Percentiles rank a stretch among this genome's conserved stretches.
Conservation (phyloP, 1,284 basidiomycete species). For the Vanrija sp. region DNA sequence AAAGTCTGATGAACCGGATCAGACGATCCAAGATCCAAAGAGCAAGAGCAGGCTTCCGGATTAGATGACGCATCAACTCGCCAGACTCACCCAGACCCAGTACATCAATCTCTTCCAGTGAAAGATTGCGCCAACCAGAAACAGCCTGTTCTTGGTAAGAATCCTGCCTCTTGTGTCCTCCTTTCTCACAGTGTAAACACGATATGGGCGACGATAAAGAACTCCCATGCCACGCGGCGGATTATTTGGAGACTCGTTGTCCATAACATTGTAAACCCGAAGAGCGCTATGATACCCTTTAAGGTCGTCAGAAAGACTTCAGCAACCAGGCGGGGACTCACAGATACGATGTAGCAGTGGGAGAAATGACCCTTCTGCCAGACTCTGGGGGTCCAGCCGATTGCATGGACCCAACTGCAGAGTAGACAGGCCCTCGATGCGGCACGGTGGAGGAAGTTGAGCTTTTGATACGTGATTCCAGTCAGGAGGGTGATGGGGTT, state of each 20-base stretch:
- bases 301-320: neutral
- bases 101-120: slow-evolving; percentile 36
- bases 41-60: slow-evolving; percentile 28
- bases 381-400: slow-evolving; percentile 29
- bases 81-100: slow-evolving; percentile 35
- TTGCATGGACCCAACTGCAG: slow-evolving; percentile 38
- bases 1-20: slow-evolving; percentile 54
- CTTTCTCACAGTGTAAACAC: slow-evolving; percentile 46
- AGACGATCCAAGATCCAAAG: slow-evolving; percentile 58
- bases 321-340: slow-evolving; percentile 5
- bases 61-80: neutral
- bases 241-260: slow-evolving; percentile 50
- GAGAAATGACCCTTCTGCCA: slow-evolving; percentile 13
- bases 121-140: slow-evolving; percentile 36
- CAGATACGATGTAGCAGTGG: slow-evolving; percentile 24
- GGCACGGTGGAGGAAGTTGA: slow-evolving; percentile 51
- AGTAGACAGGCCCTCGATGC: slow-evolving; percentile 41
- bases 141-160: slow-evolving; percentile 20
- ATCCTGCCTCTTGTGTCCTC: neutral
- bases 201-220: slow-evolving; percentile 56
- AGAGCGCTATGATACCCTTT: slow-evolving; percentile 31
- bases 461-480: slow-evolving; percentile 50
- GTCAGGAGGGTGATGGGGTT: slow-evolving; percentile 44
- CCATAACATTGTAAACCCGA: slow-evolving; percentile 51
- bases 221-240: slow-evolving; percentile 53